phyloP scores from a whole-genome alignment of 2,329 filamentous ascomycete species.

The Sphaerulina populicola region DNA sequence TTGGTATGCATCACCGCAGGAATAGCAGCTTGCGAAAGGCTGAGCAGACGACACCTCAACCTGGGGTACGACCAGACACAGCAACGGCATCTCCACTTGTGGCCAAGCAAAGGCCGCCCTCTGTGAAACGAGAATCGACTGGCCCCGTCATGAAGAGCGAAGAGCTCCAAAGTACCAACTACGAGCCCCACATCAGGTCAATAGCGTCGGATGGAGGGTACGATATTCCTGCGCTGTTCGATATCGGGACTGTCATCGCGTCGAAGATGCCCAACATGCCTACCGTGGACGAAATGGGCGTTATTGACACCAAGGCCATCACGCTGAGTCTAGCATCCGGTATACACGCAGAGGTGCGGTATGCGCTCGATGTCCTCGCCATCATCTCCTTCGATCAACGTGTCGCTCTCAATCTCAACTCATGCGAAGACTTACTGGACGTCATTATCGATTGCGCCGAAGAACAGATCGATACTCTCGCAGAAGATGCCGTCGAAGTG shows the following conservation, averaged over 20 bases:
- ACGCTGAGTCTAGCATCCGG: slow-evolving; percentile 85
- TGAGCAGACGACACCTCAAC: slow-evolving; percentile 28
- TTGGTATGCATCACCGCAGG: slow-evolving; percentile 31
- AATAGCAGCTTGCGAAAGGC: slow-evolving; percentile 27
- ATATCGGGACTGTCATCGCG: slow-evolving; percentile 59
- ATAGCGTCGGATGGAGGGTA: slow-evolving; percentile 55
- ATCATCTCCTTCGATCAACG: slow-evolving; percentile 58
- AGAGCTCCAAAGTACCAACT: slow-evolving; percentile 30
- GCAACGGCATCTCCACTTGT: slow-evolving; percentile 27
- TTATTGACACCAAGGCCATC: slow-evolving; percentile 82
- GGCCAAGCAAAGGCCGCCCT: slow-evolving; percentile 26
- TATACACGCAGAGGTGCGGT: slow-evolving; percentile 77
- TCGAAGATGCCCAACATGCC: slow-evolving; percentile 68
- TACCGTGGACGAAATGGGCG: slow-evolving; percentile 65
- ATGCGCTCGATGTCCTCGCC: slow-evolving; percentile 77
- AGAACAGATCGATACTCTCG: slow-evolving; percentile 75
- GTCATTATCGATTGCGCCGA: slow-evolving; percentile 84
- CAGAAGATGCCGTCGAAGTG: slow-evolving; percentile 73
- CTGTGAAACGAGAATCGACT: slow-evolving; percentile 26
- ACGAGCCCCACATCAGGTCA: slow-evolving; percentile 22
- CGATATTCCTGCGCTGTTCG: slow-evolving; percentile 55
- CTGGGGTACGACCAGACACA: slow-evolving; percentile 11
- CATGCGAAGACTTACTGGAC: slow-evolving; percentile 82
- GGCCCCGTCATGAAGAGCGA: slow-evolving; percentile 30
- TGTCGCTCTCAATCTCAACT: slow-evolving; percentile 58